phyloP scores from a whole-genome alignment of 2,329 filamentous ascomycete genomes.

The Daldinia eschscholtzii region DNA sequence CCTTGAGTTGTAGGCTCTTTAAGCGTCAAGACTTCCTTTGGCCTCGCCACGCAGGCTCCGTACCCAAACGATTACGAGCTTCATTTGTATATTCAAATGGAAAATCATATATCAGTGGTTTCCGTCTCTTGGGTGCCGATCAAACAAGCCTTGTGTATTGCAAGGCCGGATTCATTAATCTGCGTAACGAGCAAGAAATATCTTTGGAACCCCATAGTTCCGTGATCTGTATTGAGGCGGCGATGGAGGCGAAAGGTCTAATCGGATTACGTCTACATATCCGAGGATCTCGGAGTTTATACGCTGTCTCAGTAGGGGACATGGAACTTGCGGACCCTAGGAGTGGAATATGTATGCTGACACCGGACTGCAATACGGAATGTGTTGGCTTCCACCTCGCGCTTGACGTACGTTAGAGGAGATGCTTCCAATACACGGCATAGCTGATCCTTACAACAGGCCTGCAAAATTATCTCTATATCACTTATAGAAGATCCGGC shows the following conservation, averaged over 20 bases:
- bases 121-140: slow-evolving; percentile 21
- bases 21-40: neutral
- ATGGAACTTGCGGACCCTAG: neutral
- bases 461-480: slow-evolving; percentile 3
- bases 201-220: neutral
- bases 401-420: neutral
- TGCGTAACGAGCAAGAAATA: neutral
- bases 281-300: neutral
- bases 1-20: slow-evolving; percentile 1
- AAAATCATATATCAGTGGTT: slow-evolving; percentile 40
- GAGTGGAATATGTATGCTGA: neutral
- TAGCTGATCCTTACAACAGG: neutral
- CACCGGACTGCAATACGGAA: neutral
- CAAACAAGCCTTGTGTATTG: too few relatives aligned
- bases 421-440: neutral
- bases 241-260: slow-evolving; percentile 2
- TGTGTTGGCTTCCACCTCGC: neutral
- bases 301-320: neutral
- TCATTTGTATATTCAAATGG: slow-evolving; percentile 33
- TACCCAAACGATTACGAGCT: slow-evolving; percentile 26
- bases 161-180: neutral
- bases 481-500: neutral
- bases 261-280: slow-evolving; percentile 2
- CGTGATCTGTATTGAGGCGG: neutral
- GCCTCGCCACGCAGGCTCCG: neutral